Evolutionary conservation across 2,329 filamentous ascomycete genomes (phyloP), one percentile per base, ranked within the genome.

Genomic region (Rhytidhysteron rufulum): DNA sequence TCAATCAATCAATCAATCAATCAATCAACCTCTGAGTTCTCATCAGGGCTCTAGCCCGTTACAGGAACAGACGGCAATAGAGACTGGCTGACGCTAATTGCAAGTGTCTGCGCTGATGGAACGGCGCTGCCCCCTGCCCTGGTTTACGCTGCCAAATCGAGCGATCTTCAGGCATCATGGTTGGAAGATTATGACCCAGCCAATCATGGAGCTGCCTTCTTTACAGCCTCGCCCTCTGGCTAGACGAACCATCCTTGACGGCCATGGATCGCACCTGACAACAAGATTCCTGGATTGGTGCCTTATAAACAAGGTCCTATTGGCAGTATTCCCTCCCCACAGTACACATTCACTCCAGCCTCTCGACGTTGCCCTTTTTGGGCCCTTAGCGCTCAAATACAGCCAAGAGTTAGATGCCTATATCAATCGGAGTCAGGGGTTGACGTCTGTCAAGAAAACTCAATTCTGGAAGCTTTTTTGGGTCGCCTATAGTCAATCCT

Each of bases 361-460:
- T 7, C 21, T 37, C 5, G 34, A 30, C 22, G 34, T 37, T 22
- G 25, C 34, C n/a, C 25, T 37, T 16, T 37, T 37, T 19, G 5
- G 20, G 6, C 34, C 34, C 6, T 16, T 37, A 13, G 34, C 34
- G 22, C 5, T 6, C 7, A 19, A 34, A 16, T 34, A 34, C 18
- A 9, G 13, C 18, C 6, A 34, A 9, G 8, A 34, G 15, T 20
- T 34, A 20, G 18, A 17, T 19, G 16, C 5, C 5, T 34, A 19
- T 17, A 34, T 18, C 15, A 8, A 10, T 17, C 10, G 22, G 5
- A 19, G 18, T 34, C 6, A 18, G 18, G 9, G 10, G 16, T 34
- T 17, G 31, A 8, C 8, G 30, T 15, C 6, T 7, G 8, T 32
- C 18, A 32, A 8, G 18, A 32, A 32, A 17, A 32, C 13, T 15